Conservation (phyloP, 2,329 filamentous ascomycete species). For the Ambrosiella cleistominuta region DNA sequence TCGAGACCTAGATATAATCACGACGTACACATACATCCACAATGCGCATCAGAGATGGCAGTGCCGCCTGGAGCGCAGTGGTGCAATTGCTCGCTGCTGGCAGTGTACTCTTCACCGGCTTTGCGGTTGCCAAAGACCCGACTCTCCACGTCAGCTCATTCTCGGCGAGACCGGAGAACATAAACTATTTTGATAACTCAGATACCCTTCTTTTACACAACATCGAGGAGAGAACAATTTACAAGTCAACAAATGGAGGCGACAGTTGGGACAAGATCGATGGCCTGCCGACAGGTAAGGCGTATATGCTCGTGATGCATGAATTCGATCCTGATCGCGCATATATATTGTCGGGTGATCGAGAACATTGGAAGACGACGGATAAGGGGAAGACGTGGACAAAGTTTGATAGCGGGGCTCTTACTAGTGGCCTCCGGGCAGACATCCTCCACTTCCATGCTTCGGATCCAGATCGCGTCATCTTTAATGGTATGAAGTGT, state of each 20-base stretch:
- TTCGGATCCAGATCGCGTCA: conserved; percentile 62
- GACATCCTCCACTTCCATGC: conserved; percentile 61
- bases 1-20: not conserved
- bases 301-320: conserved; percentile 53
- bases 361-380: conserved; percentile 64
- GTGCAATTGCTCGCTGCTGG: conserved; percentile 9
- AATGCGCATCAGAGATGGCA: conserved; percentile 9
- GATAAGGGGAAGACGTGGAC: conserved; percentile 72
- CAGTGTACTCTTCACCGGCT: conserved; percentile 1
- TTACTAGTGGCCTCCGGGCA: conserved; percentile 34
- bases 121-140: conserved; percentile 37
- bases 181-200: conserved; percentile 86
- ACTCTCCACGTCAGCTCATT: conserved; percentile 48
- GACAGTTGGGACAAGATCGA: conserved; percentile 53
- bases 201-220: conserved; percentile 67
- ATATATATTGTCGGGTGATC: conserved; percentile 54
- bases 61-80: conserved; percentile 8
- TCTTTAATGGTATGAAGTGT: conserved; percentile 65
- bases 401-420: conserved; percentile 46
- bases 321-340: conserved; percentile 63
- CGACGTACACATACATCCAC: not conserved
- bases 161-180: conserved; percentile 44
- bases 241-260: conserved; percentile 67
- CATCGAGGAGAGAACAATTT: conserved; percentile 43
- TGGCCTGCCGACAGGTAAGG: conserved; percentile 44